phyloP scores from a whole-genome alignment of 371 early-diverging fungal species.

The Saksenaea oblongispora region DNA sequence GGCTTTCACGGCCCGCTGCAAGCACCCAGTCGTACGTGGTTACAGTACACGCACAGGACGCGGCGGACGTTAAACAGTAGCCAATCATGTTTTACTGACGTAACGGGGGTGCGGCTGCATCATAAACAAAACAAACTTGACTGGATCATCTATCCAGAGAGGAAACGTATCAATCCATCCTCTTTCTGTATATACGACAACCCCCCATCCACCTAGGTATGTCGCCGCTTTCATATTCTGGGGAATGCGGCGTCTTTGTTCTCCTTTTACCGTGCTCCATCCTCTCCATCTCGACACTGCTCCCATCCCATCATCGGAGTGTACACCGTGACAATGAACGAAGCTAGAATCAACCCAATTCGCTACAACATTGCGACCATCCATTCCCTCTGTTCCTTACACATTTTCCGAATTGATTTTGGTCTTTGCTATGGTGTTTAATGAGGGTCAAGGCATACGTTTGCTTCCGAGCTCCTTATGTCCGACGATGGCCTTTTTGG shows the following conservation, averaged over 20 bases:
- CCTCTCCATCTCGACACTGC: not conserved
- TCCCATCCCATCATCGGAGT: not conserved
- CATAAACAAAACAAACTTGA: too few species aligned
- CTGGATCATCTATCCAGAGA: not conserved
- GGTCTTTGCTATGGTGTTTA: conserved; percentile 1
- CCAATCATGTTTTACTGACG: too few species aligned
- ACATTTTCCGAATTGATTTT: conserved; percentile 15
- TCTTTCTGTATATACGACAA: conserved; percentile 1
- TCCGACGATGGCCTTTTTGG: conserved; percentile 1
- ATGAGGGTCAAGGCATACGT: not conserved
- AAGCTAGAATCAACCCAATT: not conserved
- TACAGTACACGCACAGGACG: too few species aligned
- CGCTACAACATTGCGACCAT: not conserved
- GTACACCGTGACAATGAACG: not conserved
- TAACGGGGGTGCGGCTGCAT: too few species aligned
- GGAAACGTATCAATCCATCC: conserved; percentile 1
- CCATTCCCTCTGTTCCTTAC: conserved; percentile 2
- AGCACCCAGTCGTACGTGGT: too few species aligned
- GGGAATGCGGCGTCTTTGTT: not conserved
- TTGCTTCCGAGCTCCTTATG: conserved; percentile 1
- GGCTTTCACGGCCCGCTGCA: too few species aligned
- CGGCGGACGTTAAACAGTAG: too few species aligned
- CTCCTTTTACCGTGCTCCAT: conserved; percentile 1
- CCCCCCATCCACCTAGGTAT: not conserved
- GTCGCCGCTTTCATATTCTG: not conserved